These are phyloP conservation scores for Physcia stellaris DNA, from an alignment of 495 filamentous ascomycete species.

Conservation along the genomic window DNA sequence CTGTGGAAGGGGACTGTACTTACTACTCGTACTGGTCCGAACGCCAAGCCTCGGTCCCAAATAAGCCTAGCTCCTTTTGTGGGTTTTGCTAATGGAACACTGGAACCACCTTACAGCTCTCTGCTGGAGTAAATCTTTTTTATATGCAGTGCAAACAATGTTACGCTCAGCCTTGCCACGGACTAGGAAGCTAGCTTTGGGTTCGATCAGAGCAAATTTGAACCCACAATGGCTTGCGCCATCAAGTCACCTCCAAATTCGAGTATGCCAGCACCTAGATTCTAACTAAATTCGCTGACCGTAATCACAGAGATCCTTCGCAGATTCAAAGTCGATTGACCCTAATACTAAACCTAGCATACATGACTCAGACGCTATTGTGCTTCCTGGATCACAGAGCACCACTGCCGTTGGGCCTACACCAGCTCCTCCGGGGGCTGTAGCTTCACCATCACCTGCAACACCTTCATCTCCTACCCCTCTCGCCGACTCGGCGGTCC, in stretches of 20 bases:
- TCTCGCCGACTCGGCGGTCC: constrained; percentile 36
- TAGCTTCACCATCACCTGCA: constrained; percentile 18
- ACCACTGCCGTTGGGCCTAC: constrained; percentile 33
- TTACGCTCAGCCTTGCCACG: constrained; percentile 52
- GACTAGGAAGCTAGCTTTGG: constrained; percentile 37
- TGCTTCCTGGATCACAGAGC: constrained; percentile 45
- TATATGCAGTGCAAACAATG: constrained; percentile 46
- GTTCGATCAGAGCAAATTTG: constrained; percentile 30
- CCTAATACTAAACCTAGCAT: constrained; percentile 24
- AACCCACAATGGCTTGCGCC: constrained; percentile 42
- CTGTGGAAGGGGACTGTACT: too few relatives aligned
- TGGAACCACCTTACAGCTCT: too few relatives aligned
- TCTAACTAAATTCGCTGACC: constrained; percentile 3
- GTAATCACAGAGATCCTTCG: constrained; percentile 25
- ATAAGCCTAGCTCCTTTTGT: too few relatives aligned
- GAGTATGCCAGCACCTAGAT: constrained; percentile 4
- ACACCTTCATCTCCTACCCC: constrained; percentile 27
- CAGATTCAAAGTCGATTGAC: constrained; percentile 37
- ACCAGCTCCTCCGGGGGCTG: constrained; percentile 30
- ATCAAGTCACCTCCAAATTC: constrained; percentile 6
- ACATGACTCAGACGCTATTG: constrained; percentile 33
- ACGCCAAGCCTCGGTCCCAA: too few relatives aligned
- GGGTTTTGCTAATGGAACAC: too few relatives aligned
- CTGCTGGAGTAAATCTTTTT: too few relatives aligned
- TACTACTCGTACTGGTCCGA: too few relatives aligned